Base-by-base conservation (phyloP, 495 filamentous ascomycete genomes). In the Hamigera avellanea region DNA sequence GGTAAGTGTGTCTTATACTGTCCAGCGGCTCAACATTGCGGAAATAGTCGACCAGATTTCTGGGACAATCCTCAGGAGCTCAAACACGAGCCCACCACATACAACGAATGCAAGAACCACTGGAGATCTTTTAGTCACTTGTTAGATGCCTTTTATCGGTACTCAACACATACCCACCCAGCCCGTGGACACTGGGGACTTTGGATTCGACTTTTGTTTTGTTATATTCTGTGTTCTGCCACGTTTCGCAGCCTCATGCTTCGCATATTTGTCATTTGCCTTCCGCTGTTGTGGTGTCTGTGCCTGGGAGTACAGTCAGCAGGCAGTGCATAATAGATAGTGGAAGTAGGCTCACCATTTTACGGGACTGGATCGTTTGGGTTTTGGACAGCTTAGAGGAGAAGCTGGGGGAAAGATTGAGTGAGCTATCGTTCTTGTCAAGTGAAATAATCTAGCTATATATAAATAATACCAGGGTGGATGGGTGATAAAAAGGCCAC, bases 271-370 rank as follows among this genome's bases (percentile, higher is more conserved):
- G 40, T 79, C 78, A 64, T 96, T 96, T 26, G 83, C 82, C 51
- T 75, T 76, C 45, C 88, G 81, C 67, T 96, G 93, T 57, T 87
- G 76, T 19, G 86, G 88, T 42, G 91, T 98, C 80, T 98, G 91
- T 18, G 82, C 81, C 88, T 98, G 46, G 14, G 3, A 38, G 26
- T 4, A 33, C 6, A 26, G 21, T 23, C 21, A 23, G 21, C 9
- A 4, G 4, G 5, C 9, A 4, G 5, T 23, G 21, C 9, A 23
- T 23, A 9, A 23, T 23, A 9, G 9, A 23, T 23, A 9, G 9
- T 23, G 21, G 9, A 23, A 5, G 5, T 23, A 9, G 9, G 21
- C 21, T 23, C 21, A 23, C 5, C 5, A 23, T 23, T 23, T 23
- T 23, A 4, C 4, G 21, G 9, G 4, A 9, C 21, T 23, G 21